phyloP scores from a whole-genome alignment of 2,329 filamentous ascomycete genomes.

The Apiospora saccharicola region DNA sequence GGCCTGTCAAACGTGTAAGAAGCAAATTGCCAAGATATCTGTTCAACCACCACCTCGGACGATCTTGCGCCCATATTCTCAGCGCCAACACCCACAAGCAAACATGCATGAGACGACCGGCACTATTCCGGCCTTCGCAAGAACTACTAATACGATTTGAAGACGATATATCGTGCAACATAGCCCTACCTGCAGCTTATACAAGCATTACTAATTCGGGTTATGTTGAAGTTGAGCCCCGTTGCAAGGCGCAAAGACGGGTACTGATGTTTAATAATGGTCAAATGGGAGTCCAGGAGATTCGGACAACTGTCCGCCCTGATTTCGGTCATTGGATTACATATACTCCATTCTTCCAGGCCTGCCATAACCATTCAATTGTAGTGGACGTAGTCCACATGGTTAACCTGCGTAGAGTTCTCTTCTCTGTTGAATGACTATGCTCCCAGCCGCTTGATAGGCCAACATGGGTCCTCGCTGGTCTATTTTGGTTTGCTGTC shows the following conservation, averaged over 20 bases:
- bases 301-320: not conserved
- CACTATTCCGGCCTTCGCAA: not conserved
- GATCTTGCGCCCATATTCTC: not conserved
- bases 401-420: not conserved
- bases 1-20: not conserved
- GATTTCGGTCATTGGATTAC: not conserved
- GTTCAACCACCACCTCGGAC: slow-evolving; percentile 3
- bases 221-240: not conserved
- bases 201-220: slow-evolving; percentile 8
- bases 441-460: not conserved
- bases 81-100: slow-evolving; percentile 3
- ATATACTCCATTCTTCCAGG: not conserved
- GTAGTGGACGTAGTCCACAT: not conserved
- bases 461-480: not conserved
- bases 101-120: not conserved
- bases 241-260: not conserved
- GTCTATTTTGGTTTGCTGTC: not conserved
- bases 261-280: not conserved
- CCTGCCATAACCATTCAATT: too few relatives aligned
- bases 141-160: slow-evolving; percentile 1
- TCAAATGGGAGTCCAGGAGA: not conserved
- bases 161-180: slow-evolving; percentile 5
- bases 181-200: slow-evolving; percentile 9
- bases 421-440: not conserved
- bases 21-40: slow-evolving; percentile 13